A percentile compares a stretch with the other conserved stretches of the same genome.
phyloP scores from a whole-genome alignment of 257 asterid genomes.

The Gardenia jasminoides region DNA sequence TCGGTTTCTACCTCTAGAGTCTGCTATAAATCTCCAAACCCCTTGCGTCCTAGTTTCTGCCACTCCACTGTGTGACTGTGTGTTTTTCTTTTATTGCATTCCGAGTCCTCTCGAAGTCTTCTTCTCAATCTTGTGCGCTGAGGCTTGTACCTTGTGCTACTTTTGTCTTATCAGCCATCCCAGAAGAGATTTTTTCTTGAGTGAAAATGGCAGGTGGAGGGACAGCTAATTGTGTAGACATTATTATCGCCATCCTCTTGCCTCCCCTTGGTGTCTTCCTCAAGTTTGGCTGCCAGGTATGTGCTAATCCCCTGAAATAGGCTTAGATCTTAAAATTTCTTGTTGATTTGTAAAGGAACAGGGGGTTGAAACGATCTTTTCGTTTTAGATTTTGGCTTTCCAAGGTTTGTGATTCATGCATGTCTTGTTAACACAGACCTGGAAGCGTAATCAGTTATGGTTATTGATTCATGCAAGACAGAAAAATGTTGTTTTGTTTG shows the following conservation, averaged over 20 bases:
- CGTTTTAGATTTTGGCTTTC: background rate
- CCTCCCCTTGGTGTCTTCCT: constrained; percentile 93
- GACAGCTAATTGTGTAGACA: constrained; percentile 56
- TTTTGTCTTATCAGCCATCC: background rate
- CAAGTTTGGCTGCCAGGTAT: constrained; percentile 71
- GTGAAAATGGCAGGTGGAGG: constrained; percentile 35
- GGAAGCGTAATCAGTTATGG: background rate
- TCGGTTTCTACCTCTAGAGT: fast-evolving
- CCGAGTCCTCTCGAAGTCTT: too few species aligned
- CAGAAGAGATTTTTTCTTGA: background rate
- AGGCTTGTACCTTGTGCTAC: background rate
- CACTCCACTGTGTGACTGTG: background rate
- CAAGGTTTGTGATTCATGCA: background rate
- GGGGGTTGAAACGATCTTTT: too few species aligned
- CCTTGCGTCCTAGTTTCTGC: background rate
- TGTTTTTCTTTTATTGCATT: background rate
- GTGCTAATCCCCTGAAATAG: background rate
- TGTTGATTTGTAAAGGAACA: background rate
- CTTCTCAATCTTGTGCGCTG: background rate
- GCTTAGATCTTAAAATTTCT: background rate
- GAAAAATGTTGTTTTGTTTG: background rate
- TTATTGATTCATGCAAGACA: too few species aligned
- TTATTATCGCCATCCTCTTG: constrained; percentile 66
- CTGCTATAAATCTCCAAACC: background rate
- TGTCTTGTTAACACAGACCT: background rate